Conservation (phyloP, 1,284 basidiomycete species). For the Naganishia albida region DNA sequence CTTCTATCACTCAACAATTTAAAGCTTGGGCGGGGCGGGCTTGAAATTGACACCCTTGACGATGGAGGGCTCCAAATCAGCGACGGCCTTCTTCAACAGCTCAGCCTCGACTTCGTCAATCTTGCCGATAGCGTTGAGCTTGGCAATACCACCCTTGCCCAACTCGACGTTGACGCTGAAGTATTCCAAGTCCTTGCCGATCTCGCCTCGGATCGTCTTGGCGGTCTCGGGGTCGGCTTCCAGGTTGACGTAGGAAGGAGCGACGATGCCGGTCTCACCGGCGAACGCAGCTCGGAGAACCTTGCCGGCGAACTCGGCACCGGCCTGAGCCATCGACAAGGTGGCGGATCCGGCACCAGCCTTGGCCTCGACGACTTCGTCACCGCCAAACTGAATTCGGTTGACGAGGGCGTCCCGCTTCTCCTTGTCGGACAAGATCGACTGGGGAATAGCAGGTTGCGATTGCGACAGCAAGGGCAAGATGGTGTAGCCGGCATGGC, state of each 20-base stretch:
- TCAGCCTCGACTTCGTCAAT: constrained; percentile 57
- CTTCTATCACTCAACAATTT: constrained; percentile 26
- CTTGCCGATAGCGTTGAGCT: constrained; percentile 59
- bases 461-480: constrained; percentile 94
- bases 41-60: constrained; percentile 55
- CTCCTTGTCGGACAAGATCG: constrained; percentile 60
- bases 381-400: constrained; percentile 94
- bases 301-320: constrained; percentile 81
- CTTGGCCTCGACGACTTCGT: constrained; percentile 91
- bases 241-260: constrained; percentile 86
- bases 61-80: constrained; percentile 59
- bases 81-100: constrained; percentile 57
- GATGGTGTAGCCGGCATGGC: constrained; percentile 95
- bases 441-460: constrained; percentile 51
- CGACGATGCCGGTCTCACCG: constrained; percentile 80
- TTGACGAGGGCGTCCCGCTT: constrained; percentile 66
- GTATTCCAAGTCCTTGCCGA: constrained; percentile 65
- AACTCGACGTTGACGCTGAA: constrained; percentile 90
- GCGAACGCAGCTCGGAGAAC: constrained; percentile 76
- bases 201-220: constrained; percentile 53
- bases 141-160: constrained; percentile 66
- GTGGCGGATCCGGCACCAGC: constrained; percentile 83
- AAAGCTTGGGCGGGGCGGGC: constrained; percentile 51
- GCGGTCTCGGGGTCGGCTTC: constrained; percentile 54
- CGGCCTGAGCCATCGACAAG: constrained; percentile 90